A percentile compares a stretch with the other conserved stretches of the same genome.
phyloP scores from a whole-genome alignment of 306 rosid species.

The Quercus aquifolioides region DNA sequence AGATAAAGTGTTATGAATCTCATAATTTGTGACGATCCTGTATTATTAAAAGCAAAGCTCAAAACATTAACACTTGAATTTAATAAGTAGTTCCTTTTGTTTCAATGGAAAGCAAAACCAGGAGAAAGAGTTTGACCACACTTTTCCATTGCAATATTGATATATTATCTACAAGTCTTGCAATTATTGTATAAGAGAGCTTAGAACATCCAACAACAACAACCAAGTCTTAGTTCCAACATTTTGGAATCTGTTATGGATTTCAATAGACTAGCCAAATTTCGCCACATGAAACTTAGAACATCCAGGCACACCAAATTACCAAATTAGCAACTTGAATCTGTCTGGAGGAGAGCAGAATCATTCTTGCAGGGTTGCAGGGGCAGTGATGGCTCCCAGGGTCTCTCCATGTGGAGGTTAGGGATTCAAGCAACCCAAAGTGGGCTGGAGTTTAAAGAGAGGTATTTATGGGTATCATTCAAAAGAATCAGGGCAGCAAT shows the following conservation, averaged over 20 bases:
- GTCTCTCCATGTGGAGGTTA: neutral
- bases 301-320: neutral
- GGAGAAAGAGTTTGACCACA: neutral
- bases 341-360: neutral
- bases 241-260: too few relatives aligned
- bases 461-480: too few relatives aligned
- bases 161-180: neutral
- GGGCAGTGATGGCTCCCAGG: neutral
- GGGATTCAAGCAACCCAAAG: neutral
- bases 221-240: too few relatives aligned
- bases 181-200: neutral
- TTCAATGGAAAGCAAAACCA: slow-evolving; percentile 8
- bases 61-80: neutral
- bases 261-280: too few relatives aligned
- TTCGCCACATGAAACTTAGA: neutral
- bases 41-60: neutral
- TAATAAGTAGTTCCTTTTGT: neutral
- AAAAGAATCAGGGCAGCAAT: too few relatives aligned
- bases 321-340: neutral
- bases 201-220: neutral
- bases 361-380: neutral
- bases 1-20: neutral
- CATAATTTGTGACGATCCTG: neutral
- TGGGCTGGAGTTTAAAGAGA: neutral
- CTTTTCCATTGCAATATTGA: slow-evolving; percentile 3